Percentiles rank a stretch among this genome's conserved stretches.
These are phyloP conservation scores for Diaporthe ampelina DNA, from an alignment of 2,329 filamentous ascomycete species.

Conservation along the genomic window DNA sequence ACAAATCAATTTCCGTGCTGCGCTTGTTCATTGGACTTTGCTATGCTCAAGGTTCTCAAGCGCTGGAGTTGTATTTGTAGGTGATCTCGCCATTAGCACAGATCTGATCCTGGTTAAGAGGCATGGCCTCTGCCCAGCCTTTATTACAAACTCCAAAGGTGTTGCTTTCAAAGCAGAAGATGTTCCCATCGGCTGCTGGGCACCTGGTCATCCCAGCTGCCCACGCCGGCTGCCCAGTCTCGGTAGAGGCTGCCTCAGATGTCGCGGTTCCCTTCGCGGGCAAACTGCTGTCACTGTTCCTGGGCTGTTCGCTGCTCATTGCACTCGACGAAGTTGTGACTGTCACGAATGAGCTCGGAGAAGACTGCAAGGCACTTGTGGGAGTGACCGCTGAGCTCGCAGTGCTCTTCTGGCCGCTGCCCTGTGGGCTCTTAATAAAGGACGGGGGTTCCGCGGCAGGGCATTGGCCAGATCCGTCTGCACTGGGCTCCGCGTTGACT, in stretches of 20 bases:
- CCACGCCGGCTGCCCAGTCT: background rate
- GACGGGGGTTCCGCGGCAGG: background rate
- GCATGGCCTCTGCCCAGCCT: background rate
- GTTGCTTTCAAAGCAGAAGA: background rate
- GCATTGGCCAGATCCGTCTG: background rate
- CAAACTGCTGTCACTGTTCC: background rate
- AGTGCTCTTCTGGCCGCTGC: background rate
- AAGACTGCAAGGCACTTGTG: background rate
- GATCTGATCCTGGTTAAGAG: background rate
- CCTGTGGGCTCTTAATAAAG: background rate
- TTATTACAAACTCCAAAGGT: background rate
- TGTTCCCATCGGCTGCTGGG: background rate
- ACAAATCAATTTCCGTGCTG: background rate
- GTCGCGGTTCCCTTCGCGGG: background rate
- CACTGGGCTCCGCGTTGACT: conserved; percentile 6
- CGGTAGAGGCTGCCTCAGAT: background rate
- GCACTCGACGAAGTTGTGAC: background rate
- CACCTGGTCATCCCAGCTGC: background rate
- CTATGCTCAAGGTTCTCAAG: background rate
- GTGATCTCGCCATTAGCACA: background rate
- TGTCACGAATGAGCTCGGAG: background rate
- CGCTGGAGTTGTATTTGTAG: background rate
- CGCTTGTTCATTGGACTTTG: no score
- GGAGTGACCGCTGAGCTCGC: background rate
- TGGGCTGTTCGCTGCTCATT: background rate